Evolutionary conservation across 2,329 filamentous ascomycete species (phyloP).

Genomic region (Neofusicoccum ribis): DNA sequence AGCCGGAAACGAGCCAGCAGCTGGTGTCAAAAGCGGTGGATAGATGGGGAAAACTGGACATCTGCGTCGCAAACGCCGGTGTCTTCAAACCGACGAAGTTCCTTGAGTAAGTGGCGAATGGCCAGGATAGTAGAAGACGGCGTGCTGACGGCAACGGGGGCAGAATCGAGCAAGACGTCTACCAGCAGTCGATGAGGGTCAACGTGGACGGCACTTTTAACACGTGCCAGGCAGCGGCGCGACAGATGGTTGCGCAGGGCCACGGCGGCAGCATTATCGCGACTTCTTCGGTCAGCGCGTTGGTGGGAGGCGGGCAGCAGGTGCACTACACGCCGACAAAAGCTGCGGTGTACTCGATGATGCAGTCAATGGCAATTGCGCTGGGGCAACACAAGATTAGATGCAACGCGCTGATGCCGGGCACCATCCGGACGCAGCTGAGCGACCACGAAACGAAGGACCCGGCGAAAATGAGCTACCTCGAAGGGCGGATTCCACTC

Average conservation of each 20-base stretch:
- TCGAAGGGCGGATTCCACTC: background rate
- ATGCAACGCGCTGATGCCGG: background rate
- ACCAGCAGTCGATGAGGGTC: background rate
- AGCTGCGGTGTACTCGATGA: background rate
- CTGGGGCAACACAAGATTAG: background rate
- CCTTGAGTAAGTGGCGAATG: background rate
- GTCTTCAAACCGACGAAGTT: background rate
- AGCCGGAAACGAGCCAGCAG: background rate
- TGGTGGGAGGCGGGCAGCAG: background rate
- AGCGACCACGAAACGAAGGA: background rate
- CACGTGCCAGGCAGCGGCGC: background rate
- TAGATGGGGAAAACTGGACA: background rate
- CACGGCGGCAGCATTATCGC: conserved; percentile 3
- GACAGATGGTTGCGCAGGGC: background rate
- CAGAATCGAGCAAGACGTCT: background rate
- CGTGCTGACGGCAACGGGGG: background rate
- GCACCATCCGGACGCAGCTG: background rate
- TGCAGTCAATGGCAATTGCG: background rate
- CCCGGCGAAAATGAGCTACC: background rate
- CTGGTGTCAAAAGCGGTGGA: background rate
- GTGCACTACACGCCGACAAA: conserved; percentile 8
- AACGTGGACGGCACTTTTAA: background rate
- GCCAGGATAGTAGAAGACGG: background rate
- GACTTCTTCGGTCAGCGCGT: background rate
- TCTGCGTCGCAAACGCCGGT: background rate